These are phyloP conservation scores for Leucoagaricus sp. DNA, from an alignment of 1,284 basidiomycete species.

Conservation along the genomic window DNA sequence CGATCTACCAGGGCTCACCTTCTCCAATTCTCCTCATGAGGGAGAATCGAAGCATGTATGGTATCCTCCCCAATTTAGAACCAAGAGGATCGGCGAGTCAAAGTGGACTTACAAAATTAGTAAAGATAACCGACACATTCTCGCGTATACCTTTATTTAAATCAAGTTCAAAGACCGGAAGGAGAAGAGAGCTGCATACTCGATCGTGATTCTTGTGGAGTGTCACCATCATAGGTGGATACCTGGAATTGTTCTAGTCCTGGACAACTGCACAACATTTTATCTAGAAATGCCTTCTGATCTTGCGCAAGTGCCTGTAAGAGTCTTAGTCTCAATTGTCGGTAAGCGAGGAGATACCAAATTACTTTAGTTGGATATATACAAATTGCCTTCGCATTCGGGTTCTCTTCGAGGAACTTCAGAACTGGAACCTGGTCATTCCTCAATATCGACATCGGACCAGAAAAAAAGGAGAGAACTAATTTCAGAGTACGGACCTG, in stretches of 20 bases:
- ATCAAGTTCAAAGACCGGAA: conserved; percentile 3
- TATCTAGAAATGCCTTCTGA: conserved; percentile 71
- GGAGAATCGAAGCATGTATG: conserved; percentile 84
- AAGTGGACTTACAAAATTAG: conserved; percentile 63
- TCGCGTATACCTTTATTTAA: conserved; percentile 56
- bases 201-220: conserved; percentile 64
- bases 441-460: neutral
- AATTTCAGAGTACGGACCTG: conserved; percentile 46
- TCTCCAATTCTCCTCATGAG: conserved; percentile 85
- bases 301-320: conserved; percentile 88
- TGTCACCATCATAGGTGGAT: conserved; percentile 89
- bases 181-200: conserved; percentile 35
- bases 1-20: no score
- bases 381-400: conserved; percentile 73
- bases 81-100: neutral
- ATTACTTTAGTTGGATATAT: conserved; percentile 87
- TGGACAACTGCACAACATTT: conserved; percentile 63
- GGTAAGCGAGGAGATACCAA: neutral
- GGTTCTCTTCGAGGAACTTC: conserved; percentile 65
- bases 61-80: conserved; percentile 63
- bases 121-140: conserved; percentile 70
- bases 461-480: neutral
- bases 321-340: neutral
- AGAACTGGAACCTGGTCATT: conserved; percentile 70
- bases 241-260: conserved; percentile 67